phyloP scores from a whole-genome alignment of 257 asterid genomes.

The Oldenlandia corymbosa region DNA sequence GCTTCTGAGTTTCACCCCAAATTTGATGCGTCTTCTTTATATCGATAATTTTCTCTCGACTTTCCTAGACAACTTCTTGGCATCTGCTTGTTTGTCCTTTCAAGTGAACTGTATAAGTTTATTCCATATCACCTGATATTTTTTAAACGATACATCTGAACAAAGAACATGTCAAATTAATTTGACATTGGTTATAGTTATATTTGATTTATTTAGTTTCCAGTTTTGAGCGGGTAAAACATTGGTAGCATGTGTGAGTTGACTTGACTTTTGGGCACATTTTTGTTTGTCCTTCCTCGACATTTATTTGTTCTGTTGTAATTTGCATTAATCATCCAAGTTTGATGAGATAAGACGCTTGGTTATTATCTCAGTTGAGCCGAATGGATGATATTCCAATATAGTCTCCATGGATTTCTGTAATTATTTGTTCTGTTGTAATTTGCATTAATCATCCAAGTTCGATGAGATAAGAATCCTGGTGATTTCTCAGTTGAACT shows the following conservation, averaged over 20 bases:
- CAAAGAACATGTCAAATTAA: not conserved
- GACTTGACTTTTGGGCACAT: not conserved
- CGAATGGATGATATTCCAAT: not conserved
- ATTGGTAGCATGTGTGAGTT: not conserved
- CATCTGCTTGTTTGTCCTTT: not conserved
- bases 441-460: too few species aligned
- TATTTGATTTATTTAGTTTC: not conserved
- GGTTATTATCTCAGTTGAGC: not conserved
- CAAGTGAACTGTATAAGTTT: not conserved
- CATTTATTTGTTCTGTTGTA: not conserved
- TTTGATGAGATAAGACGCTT: not conserved
- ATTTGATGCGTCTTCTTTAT: slow-evolving; percentile 6
- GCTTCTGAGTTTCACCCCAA: slow-evolving; percentile 5
- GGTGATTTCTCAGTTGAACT: not conserved
- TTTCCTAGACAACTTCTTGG: not conserved
- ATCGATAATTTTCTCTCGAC: not conserved
- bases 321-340: not conserved
- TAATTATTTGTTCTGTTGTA: too few species aligned
- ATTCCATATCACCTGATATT: not conserved
- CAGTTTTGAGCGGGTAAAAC: not conserved
- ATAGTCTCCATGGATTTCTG: not conserved
- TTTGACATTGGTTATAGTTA: not conserved
- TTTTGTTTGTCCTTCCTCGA: too few species aligned
- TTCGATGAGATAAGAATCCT: not conserved
- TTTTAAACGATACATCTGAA: not conserved